Percentiles rank a stretch among this genome's conserved stretches.
These are phyloP conservation scores for Parastagonospora avenae DNA, from an alignment of 2,329 filamentous ascomycete species.

Conservation along the genomic window DNA sequence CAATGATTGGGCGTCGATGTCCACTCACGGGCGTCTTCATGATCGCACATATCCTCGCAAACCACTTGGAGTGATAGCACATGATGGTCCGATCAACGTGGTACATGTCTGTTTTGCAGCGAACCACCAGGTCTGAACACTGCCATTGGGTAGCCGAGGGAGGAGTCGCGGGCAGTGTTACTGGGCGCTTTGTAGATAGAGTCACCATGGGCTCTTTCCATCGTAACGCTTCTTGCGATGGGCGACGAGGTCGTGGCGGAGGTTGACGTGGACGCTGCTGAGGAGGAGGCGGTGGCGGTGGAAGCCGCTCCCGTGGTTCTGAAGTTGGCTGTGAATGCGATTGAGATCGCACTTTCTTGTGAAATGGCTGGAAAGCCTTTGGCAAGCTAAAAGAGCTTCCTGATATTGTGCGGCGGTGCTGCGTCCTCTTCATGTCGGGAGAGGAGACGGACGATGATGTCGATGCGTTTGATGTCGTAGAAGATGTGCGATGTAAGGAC, in stretches of 20 bases:
- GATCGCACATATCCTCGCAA: conserved; percentile 34
- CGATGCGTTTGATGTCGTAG: conserved; percentile 14
- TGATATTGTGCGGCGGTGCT: conserved; percentile 20
- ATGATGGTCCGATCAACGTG: conserved; percentile 38
- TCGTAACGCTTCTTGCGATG: conserved; percentile 1
- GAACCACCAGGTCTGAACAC: conserved; percentile 35
- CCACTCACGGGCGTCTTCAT: conserved; percentile 24
- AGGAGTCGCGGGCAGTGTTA: not conserved
- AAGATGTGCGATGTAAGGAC: conserved; percentile 15
- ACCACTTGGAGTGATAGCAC: conserved; percentile 38
- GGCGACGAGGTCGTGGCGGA: conserved; percentile 1
- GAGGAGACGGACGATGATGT: conserved; percentile 19
- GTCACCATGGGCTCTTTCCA: not conserved
- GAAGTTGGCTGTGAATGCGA: conserved; percentile 1
- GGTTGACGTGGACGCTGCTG: conserved; percentile 2
- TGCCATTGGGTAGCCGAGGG: conserved; percentile 15
- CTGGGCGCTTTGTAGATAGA: conserved; percentile 3
- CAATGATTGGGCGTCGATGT: not conserved
- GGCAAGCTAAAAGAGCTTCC: conserved; percentile 9
- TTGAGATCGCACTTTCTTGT: conserved; percentile 14
- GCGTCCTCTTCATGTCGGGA: conserved; percentile 2
- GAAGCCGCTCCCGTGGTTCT: not conserved
- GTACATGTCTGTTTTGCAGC: conserved; percentile 34
- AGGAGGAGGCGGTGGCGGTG: conserved; percentile 4
- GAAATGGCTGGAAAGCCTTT: conserved; percentile 15